Percentiles rank a stretch among this genome's conserved stretches.
Evolutionary conservation across 495 filamentous ascomycete species (phyloP).

Genomic region (Hyaloscypha hepaticicola): DNA sequence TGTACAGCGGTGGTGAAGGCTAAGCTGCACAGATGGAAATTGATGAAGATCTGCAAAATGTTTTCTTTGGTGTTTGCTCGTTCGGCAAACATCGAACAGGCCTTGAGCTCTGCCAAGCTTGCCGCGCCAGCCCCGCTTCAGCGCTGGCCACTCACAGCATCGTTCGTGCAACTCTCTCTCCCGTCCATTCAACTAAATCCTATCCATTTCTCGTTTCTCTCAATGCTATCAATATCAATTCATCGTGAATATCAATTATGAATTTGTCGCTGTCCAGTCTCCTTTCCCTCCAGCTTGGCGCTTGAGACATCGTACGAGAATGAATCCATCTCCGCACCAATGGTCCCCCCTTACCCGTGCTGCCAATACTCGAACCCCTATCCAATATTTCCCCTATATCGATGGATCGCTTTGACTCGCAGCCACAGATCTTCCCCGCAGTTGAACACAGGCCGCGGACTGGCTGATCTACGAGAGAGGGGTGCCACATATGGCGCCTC

Average conservation of each 20-base stretch:
- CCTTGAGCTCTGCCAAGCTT: no score
- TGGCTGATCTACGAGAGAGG: neutral
- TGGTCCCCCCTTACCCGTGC: neutral
- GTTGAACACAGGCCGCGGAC: neutral
- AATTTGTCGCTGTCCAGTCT: no score
- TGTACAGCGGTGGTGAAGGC: neutral
- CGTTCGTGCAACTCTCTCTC: no score
- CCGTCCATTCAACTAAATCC: neutral
- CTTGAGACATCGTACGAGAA: neutral
- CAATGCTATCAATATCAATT: no score
- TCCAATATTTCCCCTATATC: neutral
- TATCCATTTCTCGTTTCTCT: neutral
- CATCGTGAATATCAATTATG: no score
- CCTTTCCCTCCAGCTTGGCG: no score
- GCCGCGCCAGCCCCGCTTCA: neutral
- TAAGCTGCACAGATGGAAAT: neutral
- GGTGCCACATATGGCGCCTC: conserved; percentile 1
- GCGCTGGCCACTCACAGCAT: no score
- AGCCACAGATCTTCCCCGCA: conserved; percentile 1
- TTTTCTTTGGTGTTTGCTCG: neutral
- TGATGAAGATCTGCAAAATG: neutral
- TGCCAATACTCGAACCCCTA: neutral
- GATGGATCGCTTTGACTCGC: neutral
- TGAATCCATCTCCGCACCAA: neutral
- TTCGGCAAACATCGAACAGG: neutral